phyloP scores from a whole-genome alignment of 2,329 filamentous ascomycete genomes.

The Diaporthe sp. region DNA sequence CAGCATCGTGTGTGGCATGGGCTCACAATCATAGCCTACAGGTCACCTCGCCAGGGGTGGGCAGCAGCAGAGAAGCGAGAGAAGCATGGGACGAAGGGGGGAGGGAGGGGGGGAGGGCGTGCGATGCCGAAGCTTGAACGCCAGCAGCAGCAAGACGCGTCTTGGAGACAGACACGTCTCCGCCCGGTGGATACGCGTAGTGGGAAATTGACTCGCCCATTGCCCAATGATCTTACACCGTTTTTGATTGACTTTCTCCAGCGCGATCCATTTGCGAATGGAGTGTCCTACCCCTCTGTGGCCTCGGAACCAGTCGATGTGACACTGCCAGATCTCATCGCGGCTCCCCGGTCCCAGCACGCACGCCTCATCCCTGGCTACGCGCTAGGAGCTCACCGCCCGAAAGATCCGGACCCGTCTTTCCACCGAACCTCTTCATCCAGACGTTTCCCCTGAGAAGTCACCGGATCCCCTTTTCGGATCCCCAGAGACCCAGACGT shows the following conservation, averaged over 20 bases:
- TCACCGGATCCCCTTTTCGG: conserved; percentile 20
- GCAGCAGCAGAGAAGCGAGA: conserved; percentile 25
- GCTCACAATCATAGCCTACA: not conserved
- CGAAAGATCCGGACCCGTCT: conserved; percentile 23
- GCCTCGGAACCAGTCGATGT: conserved; percentile 2
- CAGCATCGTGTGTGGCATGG: conserved; percentile 18
- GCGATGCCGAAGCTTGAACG: conserved; percentile 5
- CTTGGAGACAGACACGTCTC: conserved; percentile 17
- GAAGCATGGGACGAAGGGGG: conserved; percentile 11
- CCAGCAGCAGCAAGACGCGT: conserved; percentile 20
- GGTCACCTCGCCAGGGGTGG: conserved; percentile 5
- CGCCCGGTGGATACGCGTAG: conserved; percentile 12
- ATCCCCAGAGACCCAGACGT: conserved; percentile 10
- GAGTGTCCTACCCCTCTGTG: not conserved
- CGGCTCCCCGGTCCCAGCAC: not conserved
- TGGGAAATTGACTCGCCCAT: conserved; percentile 20
- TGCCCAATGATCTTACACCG: conserved; percentile 31
- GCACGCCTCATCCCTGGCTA: conserved; percentile 22
- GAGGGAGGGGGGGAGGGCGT: not conserved
- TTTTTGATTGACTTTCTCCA: conserved; percentile 16
- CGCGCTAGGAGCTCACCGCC: conserved; percentile 26
- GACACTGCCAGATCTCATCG: conserved; percentile 22
- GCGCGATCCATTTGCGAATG: conserved; percentile 6
- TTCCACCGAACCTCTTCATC: conserved; percentile 10
- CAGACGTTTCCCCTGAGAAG: conserved; percentile 20